phyloP scores from a whole-genome alignment of 2,329 filamentous ascomycete species.

The Fulvia fulva region DNA sequence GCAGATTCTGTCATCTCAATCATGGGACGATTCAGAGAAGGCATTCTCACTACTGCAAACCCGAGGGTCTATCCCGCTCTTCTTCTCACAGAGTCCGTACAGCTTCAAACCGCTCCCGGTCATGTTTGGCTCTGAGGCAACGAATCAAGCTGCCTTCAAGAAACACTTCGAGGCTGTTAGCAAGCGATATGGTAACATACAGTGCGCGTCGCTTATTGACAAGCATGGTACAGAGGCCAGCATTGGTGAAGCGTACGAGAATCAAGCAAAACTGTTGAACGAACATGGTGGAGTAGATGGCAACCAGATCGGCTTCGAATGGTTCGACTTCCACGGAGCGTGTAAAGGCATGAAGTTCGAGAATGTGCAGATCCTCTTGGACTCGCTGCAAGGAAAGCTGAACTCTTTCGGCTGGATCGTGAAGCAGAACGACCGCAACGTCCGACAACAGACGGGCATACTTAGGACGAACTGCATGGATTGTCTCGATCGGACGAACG shows the following conservation, averaged over 20 bases:
- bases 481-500: constrained; percentile 91
- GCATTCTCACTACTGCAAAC: constrained; percentile 82
- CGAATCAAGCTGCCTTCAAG: constrained; percentile 73
- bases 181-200: constrained; percentile 68
- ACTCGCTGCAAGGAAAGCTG: constrained; percentile 64
- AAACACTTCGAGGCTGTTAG: constrained; percentile 71
- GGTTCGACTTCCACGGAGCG: constrained; percentile 94
- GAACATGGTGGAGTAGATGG: constrained; percentile 53
- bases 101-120: constrained; percentile 83
- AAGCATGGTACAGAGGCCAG: constrained; percentile 77
- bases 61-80: constrained; percentile 86
- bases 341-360: constrained; percentile 98
- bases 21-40: constrained; percentile 59
- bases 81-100: constrained; percentile 93
- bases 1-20: constrained; percentile 74
- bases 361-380: constrained; percentile 77
- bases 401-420: constrained; percentile 70
- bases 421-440: constrained; percentile 41
- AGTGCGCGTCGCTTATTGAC: constrained; percentile 81
- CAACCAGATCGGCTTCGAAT: constrained; percentile 67
- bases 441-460: constrained; percentile 63
- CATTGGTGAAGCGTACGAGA: constrained; percentile 74
- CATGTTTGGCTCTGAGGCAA: constrained; percentile 72
- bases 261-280: constrained; percentile 64
- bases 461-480: constrained; percentile 99